Evolutionary conservation across 2,329 filamentous ascomycete genomes (phyloP).

Genomic region (Cytospora leucostoma): DNA sequence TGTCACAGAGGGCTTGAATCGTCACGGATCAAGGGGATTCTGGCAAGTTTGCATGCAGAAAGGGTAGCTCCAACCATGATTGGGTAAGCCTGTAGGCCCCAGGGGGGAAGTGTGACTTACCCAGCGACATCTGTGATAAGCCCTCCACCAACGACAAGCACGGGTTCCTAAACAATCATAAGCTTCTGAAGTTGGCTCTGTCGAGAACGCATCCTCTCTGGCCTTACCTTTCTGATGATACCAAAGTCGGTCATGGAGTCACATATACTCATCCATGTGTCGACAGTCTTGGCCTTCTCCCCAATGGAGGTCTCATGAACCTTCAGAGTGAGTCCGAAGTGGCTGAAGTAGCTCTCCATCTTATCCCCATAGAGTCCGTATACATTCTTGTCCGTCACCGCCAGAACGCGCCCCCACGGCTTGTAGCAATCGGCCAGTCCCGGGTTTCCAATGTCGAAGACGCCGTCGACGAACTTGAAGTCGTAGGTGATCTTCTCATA

Average conservation of each 20-base stretch:
- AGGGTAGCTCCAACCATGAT: neutral
- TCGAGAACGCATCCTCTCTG: neutral
- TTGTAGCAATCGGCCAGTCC: slow-evolving; percentile 67
- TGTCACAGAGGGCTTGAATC: neutral
- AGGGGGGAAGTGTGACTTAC: slow-evolving; percentile 46
- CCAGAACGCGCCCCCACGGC: slow-evolving; percentile 65
- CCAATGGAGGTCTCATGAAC: slow-evolving; percentile 75
- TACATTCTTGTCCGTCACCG: slow-evolving; percentile 72
- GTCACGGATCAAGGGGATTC: neutral
- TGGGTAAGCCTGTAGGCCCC: slow-evolving; percentile 29
- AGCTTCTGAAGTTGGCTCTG: neutral
- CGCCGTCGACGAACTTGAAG: slow-evolving; percentile 70
- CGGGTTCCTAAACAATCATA: slow-evolving; percentile 53
- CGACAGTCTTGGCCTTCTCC: slow-evolving; percentile 73
- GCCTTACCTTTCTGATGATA: slow-evolving; percentile 60
- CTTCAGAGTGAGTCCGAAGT: slow-evolving; percentile 62
- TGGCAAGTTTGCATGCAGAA: neutral
- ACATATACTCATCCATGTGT: slow-evolving; percentile 68
- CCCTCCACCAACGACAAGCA: slow-evolving; percentile 67
- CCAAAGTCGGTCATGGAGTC: slow-evolving; percentile 76
- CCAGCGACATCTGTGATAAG: slow-evolving; percentile 74
- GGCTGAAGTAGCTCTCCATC: slow-evolving; percentile 68
- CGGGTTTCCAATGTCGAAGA: slow-evolving; percentile 62
- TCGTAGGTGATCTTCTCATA: slow-evolving; percentile 78
- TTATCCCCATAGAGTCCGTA: slow-evolving; percentile 66